Evolutionary conservation across 495 filamentous ascomycete genomes (phyloP), one percentile per base, ranked within the genome.

Genomic region (Penicillium bovifimosum): DNA sequence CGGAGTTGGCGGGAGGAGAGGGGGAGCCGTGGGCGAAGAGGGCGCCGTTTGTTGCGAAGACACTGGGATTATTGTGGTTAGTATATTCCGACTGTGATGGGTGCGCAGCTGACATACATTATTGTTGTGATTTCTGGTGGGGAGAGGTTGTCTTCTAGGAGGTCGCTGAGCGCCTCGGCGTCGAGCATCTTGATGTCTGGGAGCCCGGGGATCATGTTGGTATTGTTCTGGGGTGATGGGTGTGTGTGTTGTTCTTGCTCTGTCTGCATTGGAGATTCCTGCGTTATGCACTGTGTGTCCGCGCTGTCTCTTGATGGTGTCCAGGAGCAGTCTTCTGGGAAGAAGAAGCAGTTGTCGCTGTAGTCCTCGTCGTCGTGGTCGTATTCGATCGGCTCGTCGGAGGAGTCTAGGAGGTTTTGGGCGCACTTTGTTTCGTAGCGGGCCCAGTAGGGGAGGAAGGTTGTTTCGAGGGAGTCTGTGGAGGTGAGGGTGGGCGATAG

Each of bases 161-260:
- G 61, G 50, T 75, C 73, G 35, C 72, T 64, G 28, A 76, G 64
- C 45, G 72, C 73, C 64, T 75, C 73, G 20, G 72, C 67, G 60
- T 76, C 72, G 10, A 76, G 56, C 73, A 76, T 76, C 41, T 73
- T 74, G 40, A 76, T 75, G 58, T 76, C 72, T 16, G 73, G 73
- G 28, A 76, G 69, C 27, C 69, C 71, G 50, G 73, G 73, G 50
- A 74, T 74, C 73, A 76, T 76, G 56, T 29, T 69, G 69, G 52
- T 50, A 24, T 35, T 51, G 35, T 43, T 34, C 6, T 51, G 52
- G 29, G 10, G 27, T 31, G 41, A 27, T 42, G 27, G 24, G 7
- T 13, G n/a, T 29, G 20, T 42, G 42, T 29, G 24, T 52, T 27
- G n/a, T 49, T 47, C 51, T 52, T 27, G n/a, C 51, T 47, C 51